Evolutionary conservation across 78 protist genomes (phyloP).

Genomic region (Chrysochromulina parva): DNA sequence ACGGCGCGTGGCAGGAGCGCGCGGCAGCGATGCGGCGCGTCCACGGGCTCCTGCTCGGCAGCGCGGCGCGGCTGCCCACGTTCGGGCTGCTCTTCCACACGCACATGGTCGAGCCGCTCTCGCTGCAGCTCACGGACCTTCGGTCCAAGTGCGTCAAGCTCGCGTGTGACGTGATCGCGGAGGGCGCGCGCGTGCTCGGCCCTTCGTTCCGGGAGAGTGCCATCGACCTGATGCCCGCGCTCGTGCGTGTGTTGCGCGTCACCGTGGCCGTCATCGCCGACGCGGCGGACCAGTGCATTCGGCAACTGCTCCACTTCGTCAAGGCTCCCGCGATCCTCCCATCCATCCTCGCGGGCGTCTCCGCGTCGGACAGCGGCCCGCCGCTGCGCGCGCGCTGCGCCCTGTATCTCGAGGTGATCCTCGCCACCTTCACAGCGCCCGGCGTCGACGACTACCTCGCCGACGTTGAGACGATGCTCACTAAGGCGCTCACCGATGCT

Average conservation of each 20-base stretch:
- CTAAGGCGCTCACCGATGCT: too few relatives aligned
- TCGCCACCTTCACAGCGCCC: neutral
- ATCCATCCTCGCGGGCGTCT: neutral
- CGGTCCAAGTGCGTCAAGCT: neutral
- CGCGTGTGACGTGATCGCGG: neutral
- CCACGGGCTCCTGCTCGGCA: constrained; percentile 16
- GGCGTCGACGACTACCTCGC: too few relatives aligned
- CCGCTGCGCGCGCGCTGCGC: neutral
- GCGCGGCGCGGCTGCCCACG: neutral
- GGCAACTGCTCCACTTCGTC: neutral
- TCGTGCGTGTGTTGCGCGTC: neutral
- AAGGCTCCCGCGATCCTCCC: neutral
- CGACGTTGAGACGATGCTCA: too few relatives aligned
- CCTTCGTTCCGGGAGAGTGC: neutral
- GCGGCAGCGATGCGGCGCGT: neutral
- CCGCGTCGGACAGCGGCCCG: neutral
- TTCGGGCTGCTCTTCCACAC: neutral
- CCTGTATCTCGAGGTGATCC: neutral
- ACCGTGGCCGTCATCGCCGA: neutral
- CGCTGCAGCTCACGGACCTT: neutral
- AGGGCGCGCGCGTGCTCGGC: neutral
- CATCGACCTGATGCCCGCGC: neutral
- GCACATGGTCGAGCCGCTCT: neutral
- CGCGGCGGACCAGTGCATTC: neutral
- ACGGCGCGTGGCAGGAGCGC: neutral